phyloP scores from a whole-genome alignment of 1,284 basidiomycete genomes.

The Pseudozyma pruni region DNA sequence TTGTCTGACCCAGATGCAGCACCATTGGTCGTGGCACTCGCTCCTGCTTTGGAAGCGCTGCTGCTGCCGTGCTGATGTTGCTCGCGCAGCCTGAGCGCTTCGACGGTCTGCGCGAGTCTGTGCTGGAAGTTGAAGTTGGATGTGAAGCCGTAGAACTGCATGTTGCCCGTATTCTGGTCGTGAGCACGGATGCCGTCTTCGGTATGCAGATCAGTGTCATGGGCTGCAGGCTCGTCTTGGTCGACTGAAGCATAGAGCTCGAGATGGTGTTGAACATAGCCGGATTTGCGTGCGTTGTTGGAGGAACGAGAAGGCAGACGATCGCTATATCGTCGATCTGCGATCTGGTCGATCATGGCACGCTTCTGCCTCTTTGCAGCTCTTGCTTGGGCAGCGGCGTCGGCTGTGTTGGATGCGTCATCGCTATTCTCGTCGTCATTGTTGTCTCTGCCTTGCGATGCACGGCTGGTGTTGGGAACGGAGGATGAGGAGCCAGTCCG shows the following conservation, averaged over 20 bases:
- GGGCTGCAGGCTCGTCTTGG: conserved; percentile 31
- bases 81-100: conserved; percentile 40
- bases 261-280: conserved; percentile 39
- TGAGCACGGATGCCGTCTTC: conserved; percentile 51
- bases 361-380: conserved; percentile 35
- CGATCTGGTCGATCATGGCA: conserved; percentile 49
- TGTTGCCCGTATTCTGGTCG: conserved; percentile 46
- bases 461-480: conserved; percentile 6
- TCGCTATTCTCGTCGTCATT: conserved; percentile 15
- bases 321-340: conserved; percentile 37
- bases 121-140: conserved; percentile 55
- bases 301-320: conserved; percentile 20
- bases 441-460: conserved; percentile 15
- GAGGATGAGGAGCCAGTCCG: conserved; percentile 23
- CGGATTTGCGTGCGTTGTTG: conserved; percentile 24
- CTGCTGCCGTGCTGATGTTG: conserved; percentile 24
- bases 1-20: conserved; percentile 3
- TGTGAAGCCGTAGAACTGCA: conserved; percentile 53
- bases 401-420: conserved; percentile 12
- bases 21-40: not conserved
- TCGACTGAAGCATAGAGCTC: conserved; percentile 44
- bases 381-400: conserved; percentile 17
- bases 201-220: conserved; percentile 32
- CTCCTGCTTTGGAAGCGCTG: conserved; percentile 1
- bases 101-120: conserved; percentile 40